Percentiles rank a stretch among this genome's conserved stretches.
These are phyloP conservation scores for Aspergillus sp. DNA, from an alignment of 2,329 filamentous ascomycete genomes.

Conservation along the genomic window DNA sequence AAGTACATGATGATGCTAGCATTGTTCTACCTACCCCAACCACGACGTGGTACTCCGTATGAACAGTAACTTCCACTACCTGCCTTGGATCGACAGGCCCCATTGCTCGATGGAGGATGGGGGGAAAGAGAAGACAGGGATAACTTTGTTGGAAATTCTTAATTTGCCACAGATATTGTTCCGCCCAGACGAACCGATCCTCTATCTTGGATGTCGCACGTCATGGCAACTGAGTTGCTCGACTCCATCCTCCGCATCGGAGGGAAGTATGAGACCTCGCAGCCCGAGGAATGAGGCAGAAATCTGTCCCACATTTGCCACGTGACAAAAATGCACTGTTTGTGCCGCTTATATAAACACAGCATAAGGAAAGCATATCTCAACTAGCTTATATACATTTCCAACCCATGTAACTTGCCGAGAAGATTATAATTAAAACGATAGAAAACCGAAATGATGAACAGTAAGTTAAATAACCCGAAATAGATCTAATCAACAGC, in stretches of 20 bases:
- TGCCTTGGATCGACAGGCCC: slow-evolving; percentile 3
- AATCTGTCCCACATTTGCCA: no score
- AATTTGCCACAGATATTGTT: no score
- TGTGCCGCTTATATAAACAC: no score
- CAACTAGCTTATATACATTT: background rate
- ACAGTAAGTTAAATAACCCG: background rate
- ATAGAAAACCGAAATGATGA: background rate
- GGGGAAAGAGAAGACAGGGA: background rate
- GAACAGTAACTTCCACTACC: background rate
- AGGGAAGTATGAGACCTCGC: background rate
- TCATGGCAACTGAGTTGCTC: background rate
- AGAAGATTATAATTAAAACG: background rate
- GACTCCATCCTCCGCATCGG: background rate
- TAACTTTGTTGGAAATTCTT: background rate
- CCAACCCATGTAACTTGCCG: no score
- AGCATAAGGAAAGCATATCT: no score
- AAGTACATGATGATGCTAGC: no score
- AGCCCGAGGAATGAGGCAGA: background rate
- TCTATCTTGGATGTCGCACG: background rate
- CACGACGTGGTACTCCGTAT: no score
- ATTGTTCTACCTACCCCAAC: background rate
- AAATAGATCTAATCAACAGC: background rate
- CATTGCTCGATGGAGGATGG: slow-evolving; percentile 2
- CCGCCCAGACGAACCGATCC: background rate
- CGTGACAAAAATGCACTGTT: no score